phyloP scores from a whole-genome alignment of 257 asterid genomes.

The Petrea volubilis region DNA sequence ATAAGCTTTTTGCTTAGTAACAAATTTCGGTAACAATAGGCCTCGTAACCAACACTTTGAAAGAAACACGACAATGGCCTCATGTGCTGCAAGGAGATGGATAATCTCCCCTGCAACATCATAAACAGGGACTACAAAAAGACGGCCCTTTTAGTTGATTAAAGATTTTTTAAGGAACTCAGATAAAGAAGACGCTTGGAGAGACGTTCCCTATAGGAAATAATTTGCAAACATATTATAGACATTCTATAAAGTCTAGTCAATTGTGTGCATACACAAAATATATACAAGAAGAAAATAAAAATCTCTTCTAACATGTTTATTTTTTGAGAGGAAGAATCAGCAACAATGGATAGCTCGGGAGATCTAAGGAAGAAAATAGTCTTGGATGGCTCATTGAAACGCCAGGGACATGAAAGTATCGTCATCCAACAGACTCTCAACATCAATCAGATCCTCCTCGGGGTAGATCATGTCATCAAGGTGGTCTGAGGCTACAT shows the following conservation, averaged over 20 bases:
- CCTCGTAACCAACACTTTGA: no score
- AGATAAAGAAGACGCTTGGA: not conserved
- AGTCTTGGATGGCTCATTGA: conserved; percentile 38
- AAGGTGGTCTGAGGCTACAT: conserved; percentile 32
- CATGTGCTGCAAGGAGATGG: not conserved
- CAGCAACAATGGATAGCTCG: conserved; percentile 18
- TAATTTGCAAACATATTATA: conserved; percentile 14
- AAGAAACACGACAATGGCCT: not conserved
- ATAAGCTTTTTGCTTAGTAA: no score
- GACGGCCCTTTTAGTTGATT: not conserved
- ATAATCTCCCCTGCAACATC: not conserved
- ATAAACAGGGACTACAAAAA: not conserved
- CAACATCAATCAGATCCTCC: conserved; percentile 72
- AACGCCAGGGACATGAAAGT: conserved; percentile 79
- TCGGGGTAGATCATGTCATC: conserved; percentile 48
- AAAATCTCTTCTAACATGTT: not conserved
- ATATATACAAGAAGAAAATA: conserved; percentile 24
- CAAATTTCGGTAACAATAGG: no score
- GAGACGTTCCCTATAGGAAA: not conserved
- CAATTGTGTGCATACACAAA: conserved; percentile 20
- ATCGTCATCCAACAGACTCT: conserved; percentile 68
- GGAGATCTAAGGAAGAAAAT: not conserved
- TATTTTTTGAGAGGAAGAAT: not conserved
- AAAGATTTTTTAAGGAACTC: not conserved
- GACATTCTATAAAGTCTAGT: conserved; percentile 5